phyloP scores from a whole-genome alignment of 768 basidiomycete species.

The Guyanaporus albipodus region DNA sequence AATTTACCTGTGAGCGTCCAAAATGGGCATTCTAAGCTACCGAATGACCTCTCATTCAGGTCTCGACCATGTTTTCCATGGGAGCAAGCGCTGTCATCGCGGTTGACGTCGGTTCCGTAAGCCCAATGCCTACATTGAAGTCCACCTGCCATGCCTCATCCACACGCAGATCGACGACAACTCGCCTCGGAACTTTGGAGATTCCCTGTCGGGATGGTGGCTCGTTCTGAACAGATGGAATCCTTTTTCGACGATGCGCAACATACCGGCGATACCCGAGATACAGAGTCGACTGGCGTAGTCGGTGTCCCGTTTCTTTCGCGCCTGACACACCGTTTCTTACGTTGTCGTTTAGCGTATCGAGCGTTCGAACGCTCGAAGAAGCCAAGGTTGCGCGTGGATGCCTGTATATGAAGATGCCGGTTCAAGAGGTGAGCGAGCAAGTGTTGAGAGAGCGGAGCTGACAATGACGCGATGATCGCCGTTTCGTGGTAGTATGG shows the following conservation, averaged over 20 bases:
- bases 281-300: constrained; percentile 94
- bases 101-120: constrained; percentile 85
- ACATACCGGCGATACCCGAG: constrained; percentile 85
- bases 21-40: not conserved
- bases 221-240: constrained; percentile 90
- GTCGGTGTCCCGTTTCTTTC: constrained; percentile 45
- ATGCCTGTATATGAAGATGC: constrained; percentile 91
- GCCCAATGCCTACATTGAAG: constrained; percentile 23
- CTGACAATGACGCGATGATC: not conserved
- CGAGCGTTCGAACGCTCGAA: constrained; percentile 91
- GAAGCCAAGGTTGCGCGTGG: constrained; percentile 90
- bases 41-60: constrained; percentile 41
- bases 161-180: constrained; percentile 75
- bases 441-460: not conserved
- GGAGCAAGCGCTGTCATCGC: constrained; percentile 91
- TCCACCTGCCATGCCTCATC: not conserved
- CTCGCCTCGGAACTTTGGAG: constrained; percentile 90
- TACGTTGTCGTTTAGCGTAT: constrained; percentile 62
- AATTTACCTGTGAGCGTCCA: constrained; percentile 70
- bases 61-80: constrained; percentile 87
- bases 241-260: constrained; percentile 74
- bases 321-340: not conserved
- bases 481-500: constrained; percentile 60
- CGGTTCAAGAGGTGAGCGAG: constrained; percentile 76
- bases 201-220: constrained; percentile 96